Base-by-base conservation (phyloP, 768 basidiomycete genomes). In the Candolleomyces aberdarensis region DNA sequence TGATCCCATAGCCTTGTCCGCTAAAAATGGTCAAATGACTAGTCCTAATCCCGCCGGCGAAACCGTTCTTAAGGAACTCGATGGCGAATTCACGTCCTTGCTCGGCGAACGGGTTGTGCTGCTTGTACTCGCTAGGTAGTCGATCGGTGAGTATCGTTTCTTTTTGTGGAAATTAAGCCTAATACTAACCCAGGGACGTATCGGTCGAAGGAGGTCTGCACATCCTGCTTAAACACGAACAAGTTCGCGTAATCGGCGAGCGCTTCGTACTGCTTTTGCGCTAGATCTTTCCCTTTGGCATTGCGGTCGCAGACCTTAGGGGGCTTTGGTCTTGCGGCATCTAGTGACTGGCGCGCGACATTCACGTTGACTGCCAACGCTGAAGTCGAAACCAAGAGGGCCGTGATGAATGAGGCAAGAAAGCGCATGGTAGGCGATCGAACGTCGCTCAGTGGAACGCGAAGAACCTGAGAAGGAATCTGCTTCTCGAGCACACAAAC, bases 61-160 rank as follows among this genome's bases (percentile, higher is more conserved):
- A 59, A 31, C 31, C 20, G 20, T 50, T 29, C 13, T 3, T 43
- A 3, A 60, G 59, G 22, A 31, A 41, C 11, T 52, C 5, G 41
- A 60, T 60, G 17, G 59, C 59, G 15, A 54, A 53, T 3, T 60
- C 50, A 4, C 59, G 50, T 17, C 59, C 59, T 40, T 53, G 51
- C 41, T 59, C 48, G 32, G 58, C 58, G 44, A 40, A 51, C 3
- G 58, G 58, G 36, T 59, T 59, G 50, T 59, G 58, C 32, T 52
- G 47, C 14, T 36, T 59, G 49, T 59, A 59, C 14, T 51, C 31
- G 5, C 58, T 59, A 19, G 17, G 39, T 36, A 6, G 19, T 5
- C 4, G 22, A n/a, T 20, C 29, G 3, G 26, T 40, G 5, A 36
- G 11, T 19, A 5, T 17, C 17, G 9, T 9, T 17, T 5, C 26